phyloP scores from a whole-genome alignment of 352 stramenopile species.

The Phytophthora constricta region DNA sequence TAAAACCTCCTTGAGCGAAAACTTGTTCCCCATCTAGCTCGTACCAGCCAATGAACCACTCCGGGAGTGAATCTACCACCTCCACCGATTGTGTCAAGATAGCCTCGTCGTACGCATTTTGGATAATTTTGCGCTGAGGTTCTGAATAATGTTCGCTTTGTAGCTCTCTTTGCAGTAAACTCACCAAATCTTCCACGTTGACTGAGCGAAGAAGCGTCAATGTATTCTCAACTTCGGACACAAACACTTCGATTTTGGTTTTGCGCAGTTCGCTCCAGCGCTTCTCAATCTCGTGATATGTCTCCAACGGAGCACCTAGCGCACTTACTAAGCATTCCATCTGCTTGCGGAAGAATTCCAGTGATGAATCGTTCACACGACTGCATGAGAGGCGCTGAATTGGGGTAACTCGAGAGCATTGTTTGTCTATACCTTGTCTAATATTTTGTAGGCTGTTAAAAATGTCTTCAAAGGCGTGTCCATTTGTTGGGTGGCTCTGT shows the following conservation, averaged over 20 bases:
- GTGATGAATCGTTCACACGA: not conserved
- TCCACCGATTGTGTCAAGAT: no score
- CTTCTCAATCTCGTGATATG: not conserved
- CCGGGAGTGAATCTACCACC: no score
- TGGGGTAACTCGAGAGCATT: not conserved
- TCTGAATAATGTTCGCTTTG: not conserved
- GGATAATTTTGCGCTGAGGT: no score
- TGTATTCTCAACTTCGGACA: not conserved
- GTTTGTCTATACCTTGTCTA: not conserved
- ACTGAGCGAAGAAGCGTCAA: not conserved
- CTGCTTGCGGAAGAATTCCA: not conserved
- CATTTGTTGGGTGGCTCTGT: not conserved
- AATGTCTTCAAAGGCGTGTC: not conserved
- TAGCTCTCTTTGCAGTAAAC: not conserved
- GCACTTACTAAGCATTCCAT: not conserved
- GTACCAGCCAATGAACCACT: no score
- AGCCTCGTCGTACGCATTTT: no score
- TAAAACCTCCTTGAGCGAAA: no score
- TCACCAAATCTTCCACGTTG: not conserved
- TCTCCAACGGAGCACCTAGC: not conserved
- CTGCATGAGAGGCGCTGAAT: not conserved
- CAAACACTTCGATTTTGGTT: not conserved
- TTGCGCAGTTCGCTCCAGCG: not conserved
- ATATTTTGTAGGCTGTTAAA: not conserved
- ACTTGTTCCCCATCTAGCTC: no score